These are phyloP conservation scores for Erythrophleum ivorense DNA, from an alignment of 331 rosid species.

Conservation along the genomic window DNA sequence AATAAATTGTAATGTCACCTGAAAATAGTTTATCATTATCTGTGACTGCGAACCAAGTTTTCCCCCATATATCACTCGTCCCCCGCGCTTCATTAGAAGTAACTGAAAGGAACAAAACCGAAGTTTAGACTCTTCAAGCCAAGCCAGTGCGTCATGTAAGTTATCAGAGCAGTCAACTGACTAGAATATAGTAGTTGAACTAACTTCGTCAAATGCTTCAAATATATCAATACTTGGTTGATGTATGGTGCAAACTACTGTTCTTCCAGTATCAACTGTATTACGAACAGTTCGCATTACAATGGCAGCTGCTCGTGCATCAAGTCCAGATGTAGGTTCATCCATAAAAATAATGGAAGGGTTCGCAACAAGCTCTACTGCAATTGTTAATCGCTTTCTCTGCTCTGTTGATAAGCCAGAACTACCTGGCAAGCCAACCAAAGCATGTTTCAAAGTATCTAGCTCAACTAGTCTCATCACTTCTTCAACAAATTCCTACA, in stretches of 20 bases:
- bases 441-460: conserved; percentile 64
- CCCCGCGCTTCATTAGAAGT: conserved; percentile 93
- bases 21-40: conserved; percentile 72
- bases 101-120: conserved; percentile 52
- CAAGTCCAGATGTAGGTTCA: conserved; percentile 95
- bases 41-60: conserved; percentile 74
- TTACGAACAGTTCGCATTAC: conserved; percentile 93
- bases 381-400: conserved; percentile 81
- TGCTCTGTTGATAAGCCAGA: conserved; percentile 92
- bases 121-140: conserved; percentile 28
- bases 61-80: conserved; percentile 82
- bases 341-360: conserved; percentile 94
- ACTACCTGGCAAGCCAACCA: conserved; percentile 87
- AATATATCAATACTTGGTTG: conserved; percentile 90
- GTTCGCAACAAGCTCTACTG: conserved; percentile 95
- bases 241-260: conserved; percentile 93
- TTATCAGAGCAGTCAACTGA: conserved; percentile 7
- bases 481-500: conserved; percentile 85
- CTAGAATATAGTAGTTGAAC: conserved; percentile 38
- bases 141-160: not conserved
- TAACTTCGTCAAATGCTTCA: conserved; percentile 93
- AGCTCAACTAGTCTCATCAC: conserved; percentile 87
- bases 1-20: conserved; percentile 53
- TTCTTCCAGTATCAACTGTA: conserved; percentile 93
- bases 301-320: conserved; percentile 96